Percentiles rank a stretch among this genome's conserved stretches.
These are phyloP conservation scores for Cercophora scortea DNA, from an alignment of 495 filamentous ascomycete species.

Conservation along the genomic window DNA sequence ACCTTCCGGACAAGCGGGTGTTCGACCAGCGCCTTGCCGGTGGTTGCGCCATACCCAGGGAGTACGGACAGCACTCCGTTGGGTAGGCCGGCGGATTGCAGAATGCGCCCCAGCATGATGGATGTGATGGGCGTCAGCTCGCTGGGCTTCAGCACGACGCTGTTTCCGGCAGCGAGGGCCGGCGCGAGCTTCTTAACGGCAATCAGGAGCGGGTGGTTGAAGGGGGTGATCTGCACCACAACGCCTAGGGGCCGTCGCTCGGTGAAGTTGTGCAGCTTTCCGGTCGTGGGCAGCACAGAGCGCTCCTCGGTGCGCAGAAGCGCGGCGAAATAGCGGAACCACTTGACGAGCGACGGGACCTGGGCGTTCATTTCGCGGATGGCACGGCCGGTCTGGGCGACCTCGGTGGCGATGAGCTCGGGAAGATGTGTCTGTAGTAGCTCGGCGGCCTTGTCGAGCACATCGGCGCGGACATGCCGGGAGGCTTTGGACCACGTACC, in stretches of 20 bases:
- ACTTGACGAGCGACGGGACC: constrained; percentile 51
- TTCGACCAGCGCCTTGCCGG: constrained; percentile 47
- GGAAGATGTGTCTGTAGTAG: constrained; percentile 43
- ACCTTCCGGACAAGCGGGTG: constrained; percentile 49
- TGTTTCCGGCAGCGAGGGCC: constrained; percentile 55
- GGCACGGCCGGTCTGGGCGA: constrained; percentile 53
- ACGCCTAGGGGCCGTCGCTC: constrained; percentile 54
- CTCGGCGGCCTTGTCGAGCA: constrained; percentile 48
- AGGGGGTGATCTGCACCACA: constrained; percentile 57
- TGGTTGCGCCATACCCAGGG: constrained; percentile 43
- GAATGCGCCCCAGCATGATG: constrained; percentile 40
- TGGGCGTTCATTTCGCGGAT: constrained; percentile 61
- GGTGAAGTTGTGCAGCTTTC: constrained; percentile 54
- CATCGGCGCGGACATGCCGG: constrained; percentile 43
- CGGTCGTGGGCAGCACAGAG: constrained; percentile 50
- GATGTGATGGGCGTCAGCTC: constrained; percentile 54
- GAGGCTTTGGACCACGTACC: constrained; percentile 53
- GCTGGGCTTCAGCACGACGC: constrained; percentile 54
- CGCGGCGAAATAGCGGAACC: constrained; percentile 58
- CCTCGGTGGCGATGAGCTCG: constrained; percentile 48
- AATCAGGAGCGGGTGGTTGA: constrained; percentile 58
- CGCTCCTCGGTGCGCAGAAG: constrained; percentile 54
- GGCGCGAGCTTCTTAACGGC: constrained; percentile 57
- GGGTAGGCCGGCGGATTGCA: constrained; percentile 48
- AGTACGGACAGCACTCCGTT: constrained; percentile 52